Conservation (phyloP, 805 yeast genomes). For the Hanseniaspora meyeri region DNA sequence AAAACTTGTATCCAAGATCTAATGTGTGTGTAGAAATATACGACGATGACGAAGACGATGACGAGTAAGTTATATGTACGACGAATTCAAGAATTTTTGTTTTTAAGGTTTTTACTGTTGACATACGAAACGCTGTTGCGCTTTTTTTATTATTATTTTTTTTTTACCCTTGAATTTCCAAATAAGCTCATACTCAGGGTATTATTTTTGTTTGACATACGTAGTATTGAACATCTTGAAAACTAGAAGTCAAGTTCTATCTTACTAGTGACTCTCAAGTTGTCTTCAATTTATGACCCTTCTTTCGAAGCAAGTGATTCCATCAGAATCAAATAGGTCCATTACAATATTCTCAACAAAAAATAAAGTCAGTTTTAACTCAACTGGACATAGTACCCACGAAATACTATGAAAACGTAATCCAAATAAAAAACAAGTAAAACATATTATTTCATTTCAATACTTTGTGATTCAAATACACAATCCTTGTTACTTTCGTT, state of each 20-base stretch:
- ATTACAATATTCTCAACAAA: neutral
- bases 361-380: neutral
- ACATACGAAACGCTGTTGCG: neutral
- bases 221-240: too few species aligned
- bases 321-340: too few species aligned
- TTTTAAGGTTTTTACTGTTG: neutral
- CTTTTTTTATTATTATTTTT: neutral
- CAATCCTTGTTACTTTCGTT: neutral
- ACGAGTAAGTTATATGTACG: constrained; percentile 11
- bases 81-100: neutral
- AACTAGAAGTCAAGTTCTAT: too few species aligned
- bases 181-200: too few species aligned
- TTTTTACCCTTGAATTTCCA: too few species aligned
- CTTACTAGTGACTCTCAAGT: too few species aligned
- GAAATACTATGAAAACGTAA: neutral
- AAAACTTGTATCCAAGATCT: constrained; percentile 59
- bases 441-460: neutral
- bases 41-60: constrained; percentile 24
- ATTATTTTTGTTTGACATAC: too few species aligned
- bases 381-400: neutral
- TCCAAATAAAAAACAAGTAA: neutral
- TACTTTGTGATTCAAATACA: too few species aligned
- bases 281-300: too few species aligned
- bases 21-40: constrained; percentile 42
- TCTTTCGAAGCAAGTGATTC: too few species aligned